Conservation (phyloP, 352 stramenopile species). For the Phytophthora cryptogea region DNA sequence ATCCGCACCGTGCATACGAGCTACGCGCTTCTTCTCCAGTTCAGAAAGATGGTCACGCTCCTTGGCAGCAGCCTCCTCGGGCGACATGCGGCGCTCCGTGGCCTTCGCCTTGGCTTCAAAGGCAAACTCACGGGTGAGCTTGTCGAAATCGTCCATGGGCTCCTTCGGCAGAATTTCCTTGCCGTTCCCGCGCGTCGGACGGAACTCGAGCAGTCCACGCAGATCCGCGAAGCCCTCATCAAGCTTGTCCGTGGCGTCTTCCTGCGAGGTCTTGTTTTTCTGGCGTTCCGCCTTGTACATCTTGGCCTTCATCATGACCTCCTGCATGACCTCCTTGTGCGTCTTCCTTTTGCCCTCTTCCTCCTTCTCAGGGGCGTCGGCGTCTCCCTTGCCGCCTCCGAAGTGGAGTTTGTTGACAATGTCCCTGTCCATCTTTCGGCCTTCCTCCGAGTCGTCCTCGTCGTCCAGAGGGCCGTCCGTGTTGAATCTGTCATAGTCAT, state of each 20-base stretch:
- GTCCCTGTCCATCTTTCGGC: constrained; percentile 70
- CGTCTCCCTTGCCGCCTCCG: constrained; percentile 52
- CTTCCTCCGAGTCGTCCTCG: constrained; percentile 77
- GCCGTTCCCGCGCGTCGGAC: constrained; percentile 69
- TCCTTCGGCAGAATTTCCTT: constrained; percentile 68
- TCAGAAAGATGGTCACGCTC: constrained; percentile 91
- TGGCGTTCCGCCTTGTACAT: constrained; percentile 89
- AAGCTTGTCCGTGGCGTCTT: constrained; percentile 75
- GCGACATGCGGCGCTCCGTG: constrained; percentile 94
- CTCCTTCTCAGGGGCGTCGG: constrained; percentile 15
- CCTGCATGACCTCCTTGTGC: constrained; percentile 90
- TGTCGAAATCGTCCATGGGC: constrained; percentile 86
- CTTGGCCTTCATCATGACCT: constrained; percentile 93
- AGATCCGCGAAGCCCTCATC: constrained; percentile 78
- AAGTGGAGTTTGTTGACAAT: constrained; percentile 90
- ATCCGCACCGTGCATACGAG: constrained; percentile 94
- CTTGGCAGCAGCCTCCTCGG: constrained; percentile 93
- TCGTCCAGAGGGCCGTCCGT: constrained; percentile 53
- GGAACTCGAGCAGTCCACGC: constrained; percentile 73
- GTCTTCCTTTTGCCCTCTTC: constrained; percentile 68
- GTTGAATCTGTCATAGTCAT: constrained; percentile 78
- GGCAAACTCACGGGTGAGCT: constrained; percentile 76
- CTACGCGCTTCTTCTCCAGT: constrained; percentile 93
- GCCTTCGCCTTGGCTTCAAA: constrained; percentile 94
- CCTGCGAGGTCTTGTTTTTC: constrained; percentile 84